phyloP scores from a whole-genome alignment of 768 basidiomycete genomes.

The Calocera cornea region DNA sequence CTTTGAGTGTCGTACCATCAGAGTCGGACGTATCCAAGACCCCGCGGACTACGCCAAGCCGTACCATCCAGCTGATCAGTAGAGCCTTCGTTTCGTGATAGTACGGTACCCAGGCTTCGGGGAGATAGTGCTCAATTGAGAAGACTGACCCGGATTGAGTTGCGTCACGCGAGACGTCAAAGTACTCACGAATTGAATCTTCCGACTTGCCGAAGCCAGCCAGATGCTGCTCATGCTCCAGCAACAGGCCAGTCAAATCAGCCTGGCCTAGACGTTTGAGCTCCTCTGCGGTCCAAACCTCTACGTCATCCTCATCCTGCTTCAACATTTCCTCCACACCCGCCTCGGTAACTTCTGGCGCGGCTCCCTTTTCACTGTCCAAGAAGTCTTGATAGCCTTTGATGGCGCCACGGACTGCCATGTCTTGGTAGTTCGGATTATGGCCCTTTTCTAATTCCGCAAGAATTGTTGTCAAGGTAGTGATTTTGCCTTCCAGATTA shows the following conservation, averaged over 20 bases:
- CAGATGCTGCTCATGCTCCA: slow-evolving; percentile 64
- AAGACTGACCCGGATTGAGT: slow-evolving; percentile 41
- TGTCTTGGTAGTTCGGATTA: slow-evolving; percentile 98
- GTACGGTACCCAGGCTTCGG: slow-evolving; percentile 59
- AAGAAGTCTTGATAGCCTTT: slow-evolving; percentile 66
- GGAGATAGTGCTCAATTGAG: slow-evolving; percentile 67
- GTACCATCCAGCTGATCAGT: slow-evolving; percentile 48
- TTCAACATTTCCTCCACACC: slow-evolving; percentile 17
- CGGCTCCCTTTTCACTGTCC: slow-evolving; percentile 44
- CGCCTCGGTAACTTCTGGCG: slow-evolving; percentile 43
- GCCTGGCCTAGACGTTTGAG: slow-evolving; percentile 30
- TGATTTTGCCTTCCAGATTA: slow-evolving; percentile 60
- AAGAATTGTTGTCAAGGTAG: slow-evolving; percentile 69
- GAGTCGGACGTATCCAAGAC: slow-evolving; percentile 7
- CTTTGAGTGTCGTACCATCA: background rate
- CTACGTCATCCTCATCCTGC: slow-evolving; percentile 35
- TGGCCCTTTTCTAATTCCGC: slow-evolving; percentile 68
- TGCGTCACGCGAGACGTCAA: background rate
- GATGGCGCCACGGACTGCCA: slow-evolving; percentile 95
- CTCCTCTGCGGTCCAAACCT: slow-evolving; percentile 45
- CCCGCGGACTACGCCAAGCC: slow-evolving; percentile 42
- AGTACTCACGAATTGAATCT: slow-evolving; percentile 41
- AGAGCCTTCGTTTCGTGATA: slow-evolving; percentile 55
- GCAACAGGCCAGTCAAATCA: slow-evolving; percentile 61
- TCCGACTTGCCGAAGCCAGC: slow-evolving; percentile 32